Evolutionary conservation across 2,329 filamentous ascomycete genomes (phyloP), one percentile per base, ranked within the genome.

Genomic region (Zasmidium citrigriseum): DNA sequence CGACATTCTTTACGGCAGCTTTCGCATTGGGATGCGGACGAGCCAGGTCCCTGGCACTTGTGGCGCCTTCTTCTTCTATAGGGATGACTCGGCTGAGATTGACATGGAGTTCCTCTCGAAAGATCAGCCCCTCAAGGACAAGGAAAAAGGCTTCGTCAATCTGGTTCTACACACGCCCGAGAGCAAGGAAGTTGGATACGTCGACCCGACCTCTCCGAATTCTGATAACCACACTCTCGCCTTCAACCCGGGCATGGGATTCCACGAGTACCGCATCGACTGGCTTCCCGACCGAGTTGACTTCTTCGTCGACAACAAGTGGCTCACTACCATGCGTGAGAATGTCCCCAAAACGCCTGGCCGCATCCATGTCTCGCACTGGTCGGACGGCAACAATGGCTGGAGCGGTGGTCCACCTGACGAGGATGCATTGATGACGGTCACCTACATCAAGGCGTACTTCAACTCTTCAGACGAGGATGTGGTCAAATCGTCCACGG

Each of bases 241-340:
- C 0, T 93, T 92, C 73, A 78, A 88, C 62, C 88, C 89, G 0
- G 84, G 86, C 0, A 70, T 73, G 0, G 82, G 71, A 44, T 90
- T 89, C 68, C 89, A 93, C 73, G 89, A 93, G 74, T 92, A 92
- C 69, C 87, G 90, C 38, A 88, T 93, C 72, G 90, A 93, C 73
- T 92, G 89, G 76, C 72, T 86, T 16, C 80, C 83, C 0, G 79
- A 78, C 0, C 77, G 77, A 1, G 87, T 93, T 9, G 71, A 82
- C 11, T 93, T 91, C 74, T 91, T 87, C 69, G 86, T 85, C 1
- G 89, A 93, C 71, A 83, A 83, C 46, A 56, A 74, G 9, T 72
- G 81, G 10, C 75, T 91, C 14, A 86, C 89, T 78, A 77, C 73
- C 0, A 69, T 78, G 2, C 79, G 81, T 1, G 57, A 64, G 1